phyloP scores from a whole-genome alignment of 2,329 filamentous ascomycete genomes.

The Neofusicoccum ribis region DNA sequence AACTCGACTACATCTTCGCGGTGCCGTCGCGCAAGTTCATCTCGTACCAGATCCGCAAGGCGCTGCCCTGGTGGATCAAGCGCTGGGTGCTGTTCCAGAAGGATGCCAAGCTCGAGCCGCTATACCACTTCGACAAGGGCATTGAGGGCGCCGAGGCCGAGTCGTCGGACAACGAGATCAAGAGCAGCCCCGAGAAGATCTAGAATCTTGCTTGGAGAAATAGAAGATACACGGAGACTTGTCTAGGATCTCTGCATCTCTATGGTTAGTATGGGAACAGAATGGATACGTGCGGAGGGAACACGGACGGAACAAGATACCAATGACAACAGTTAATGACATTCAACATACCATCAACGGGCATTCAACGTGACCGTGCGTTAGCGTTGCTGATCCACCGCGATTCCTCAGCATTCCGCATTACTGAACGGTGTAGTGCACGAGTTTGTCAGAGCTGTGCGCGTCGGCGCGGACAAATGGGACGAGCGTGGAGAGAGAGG shows the following conservation, averaged over 20 bases:
- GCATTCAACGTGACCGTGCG: too few species aligned
- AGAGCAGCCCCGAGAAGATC: not conserved
- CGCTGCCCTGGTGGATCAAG: conserved; percentile 50
- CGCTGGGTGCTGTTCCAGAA: conserved; percentile 43
- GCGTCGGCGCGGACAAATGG: not conserved
- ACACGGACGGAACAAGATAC: too few species aligned
- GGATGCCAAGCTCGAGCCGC: conserved; percentile 31
- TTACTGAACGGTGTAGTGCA: not conserved
- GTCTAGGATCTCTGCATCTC: not conserved
- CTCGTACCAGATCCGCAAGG: conserved; percentile 40
- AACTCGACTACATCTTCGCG: conserved; percentile 53
- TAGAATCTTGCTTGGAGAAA: not conserved
- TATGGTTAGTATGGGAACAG: not conserved
- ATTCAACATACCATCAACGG: too few species aligned
- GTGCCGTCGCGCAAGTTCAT: conserved; percentile 44
- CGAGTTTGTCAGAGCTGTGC: too few species aligned
- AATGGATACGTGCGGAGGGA: not conserved
- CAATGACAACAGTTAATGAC: too few species aligned
- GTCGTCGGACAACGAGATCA: not conserved
- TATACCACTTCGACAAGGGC: conserved; percentile 40
- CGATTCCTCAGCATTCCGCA: not conserved
- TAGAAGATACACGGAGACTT: too few species aligned
- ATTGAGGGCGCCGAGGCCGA: conserved; percentile 7
- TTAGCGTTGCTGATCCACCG: too few species aligned
- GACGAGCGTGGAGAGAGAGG: not conserved